Base-by-base conservation (phyloP, 2,329 filamentous ascomycete genomes). In the Ceratocystis huliohia region DNA sequence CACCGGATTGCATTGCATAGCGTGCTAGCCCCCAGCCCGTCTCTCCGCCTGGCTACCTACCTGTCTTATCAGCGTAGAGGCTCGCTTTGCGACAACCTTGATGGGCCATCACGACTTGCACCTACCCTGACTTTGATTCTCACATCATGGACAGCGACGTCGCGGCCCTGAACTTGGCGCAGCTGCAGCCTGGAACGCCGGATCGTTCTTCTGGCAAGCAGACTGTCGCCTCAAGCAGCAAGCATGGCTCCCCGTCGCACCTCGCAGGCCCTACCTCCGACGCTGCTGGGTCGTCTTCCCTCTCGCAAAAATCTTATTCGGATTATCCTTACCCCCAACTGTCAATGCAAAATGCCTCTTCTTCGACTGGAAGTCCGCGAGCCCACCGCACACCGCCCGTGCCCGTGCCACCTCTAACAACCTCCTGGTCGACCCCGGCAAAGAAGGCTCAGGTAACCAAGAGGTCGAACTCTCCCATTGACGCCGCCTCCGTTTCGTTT, bases 401-500 rank as follows among this genome's bases (percentile, higher is more conserved):
- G 74, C 74, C 67, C 74, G 74, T 53, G 73, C 74, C 67, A 72
- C 67, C 67, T 13, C 48, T 68, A 3, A 68, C 67, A 15, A 68
- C 67, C 44, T 68, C 67, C 25, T 68, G 67, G 67, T 50, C 61
- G 2, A 64, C 46, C 20, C 61, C 64, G 25, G 61, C 64, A 8
- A 6, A 59, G 6, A 61, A 75, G 56, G 25, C 67, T 2, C 25
- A 61, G 57, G 44, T 15, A 22, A 41, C 50, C 13, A 45, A 37
- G 30, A 17, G 20, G 13, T 48, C 61, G 5, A n/a, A 28, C 13
- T 84, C 82, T 13, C 81, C 82, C 15, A 80, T 84, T 69, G 82
- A 85, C 69, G 74, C 76, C 15, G 46, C 75, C 78, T 48, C 81
- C 78, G 46, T 73, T 84, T 81, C 83, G 72, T 80, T 78, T 70